Evolutionary conservation across 345 rosid genomes (phyloP), one percentile per base, ranked within the genome.

Genomic region (Acer campestre): DNA sequence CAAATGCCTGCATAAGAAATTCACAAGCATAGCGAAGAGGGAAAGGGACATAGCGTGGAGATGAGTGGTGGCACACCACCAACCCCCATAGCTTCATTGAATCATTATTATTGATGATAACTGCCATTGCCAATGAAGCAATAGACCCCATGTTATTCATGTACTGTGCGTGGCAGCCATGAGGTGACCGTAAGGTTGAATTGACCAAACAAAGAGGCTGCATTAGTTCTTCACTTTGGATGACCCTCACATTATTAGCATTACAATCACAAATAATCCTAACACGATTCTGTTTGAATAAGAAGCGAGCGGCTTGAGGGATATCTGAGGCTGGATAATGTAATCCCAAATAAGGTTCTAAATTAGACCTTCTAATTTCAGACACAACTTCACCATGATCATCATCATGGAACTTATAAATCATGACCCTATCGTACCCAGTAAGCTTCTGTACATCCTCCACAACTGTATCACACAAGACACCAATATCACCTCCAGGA

Each of bases 271-370:
- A 94, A 46, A 94, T 92, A 77, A 94, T 89, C 46, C 98, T 77
- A 12, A 91, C 89, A 13, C 95, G 91, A 44, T 91, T 92, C 87
- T 91, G 97, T 88, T 86, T 91, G 67, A 92, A 92, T 88, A 93
- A 87, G 85, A 94, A 91, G 72, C 95, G 85, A 58, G 93, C 93
- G 0, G 97, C 97, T 44, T 94, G 97, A 68, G 97, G 98, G 58
- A 94, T 93, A 86, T 93, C 95, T 0, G 90, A 87, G 9, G 96
- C 92, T n/a, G 97, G 98, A 81, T 90, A 94, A 82, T 94, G 98
- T 80, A 91, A 77, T 31, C 97, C 97, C 82, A 90, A 85, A 66
- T 89, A 92, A n/a, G 98, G 97, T 70, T 93, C 97, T 62, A 94
- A 84, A 85, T 94, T 93, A 64, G 95, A 87, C 78, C 95, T 88